Evolutionary conservation across 495 filamentous ascomycete genomes (phyloP), one percentile per base, ranked within the genome.

Genomic region (Penicillium macrosclerotiorum): DNA sequence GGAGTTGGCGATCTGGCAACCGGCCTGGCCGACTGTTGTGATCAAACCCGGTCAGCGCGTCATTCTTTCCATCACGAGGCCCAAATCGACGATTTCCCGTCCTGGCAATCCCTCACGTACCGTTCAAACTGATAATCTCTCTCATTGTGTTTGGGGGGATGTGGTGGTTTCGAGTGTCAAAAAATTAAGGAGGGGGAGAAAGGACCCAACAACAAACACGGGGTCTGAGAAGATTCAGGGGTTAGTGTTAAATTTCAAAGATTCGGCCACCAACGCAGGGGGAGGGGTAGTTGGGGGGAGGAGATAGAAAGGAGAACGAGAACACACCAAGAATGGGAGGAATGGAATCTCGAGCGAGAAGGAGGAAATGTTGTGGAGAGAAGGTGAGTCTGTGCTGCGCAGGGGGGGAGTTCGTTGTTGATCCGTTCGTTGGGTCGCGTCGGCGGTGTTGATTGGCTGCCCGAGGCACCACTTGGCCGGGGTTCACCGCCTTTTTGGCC

Each of bases 1-100:
- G 55, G 94, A 93, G 78, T 98, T 98, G 72, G 91, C 93, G 69
- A 98, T 98, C 73, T 98, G 93, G 82, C 94, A 96, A 85, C 93
- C 93, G 67, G 93, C 93, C 81, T 98, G 93, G 75, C 93, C 93
- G 76, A 98, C 93, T 98, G 64, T 78, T 49, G 51, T 36, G 37
- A 30, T 26, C 48, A 52, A 11, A 36, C 42, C 39, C 32, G n/a
- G 55, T 62, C 38, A 62, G 59, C 52, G 50, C 50, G 29, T 54
- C 23, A 41, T 38, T 56, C 24, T 12, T 29, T 42, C 18, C 18
- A 42, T 42, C 45, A n/a, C n/a, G n/a, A n/a, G n/a, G n/a, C n/a
- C n/a, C n/a, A 50, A 35, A 49, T 12, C 35, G 0, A 11, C 17
- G 13, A 49, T 8, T 33, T 26, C 24, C 1, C 29, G 29, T 30